phyloP scores from a whole-genome alignment of 1,284 basidiomycete species.

The Ganoderma sinense region DNA sequence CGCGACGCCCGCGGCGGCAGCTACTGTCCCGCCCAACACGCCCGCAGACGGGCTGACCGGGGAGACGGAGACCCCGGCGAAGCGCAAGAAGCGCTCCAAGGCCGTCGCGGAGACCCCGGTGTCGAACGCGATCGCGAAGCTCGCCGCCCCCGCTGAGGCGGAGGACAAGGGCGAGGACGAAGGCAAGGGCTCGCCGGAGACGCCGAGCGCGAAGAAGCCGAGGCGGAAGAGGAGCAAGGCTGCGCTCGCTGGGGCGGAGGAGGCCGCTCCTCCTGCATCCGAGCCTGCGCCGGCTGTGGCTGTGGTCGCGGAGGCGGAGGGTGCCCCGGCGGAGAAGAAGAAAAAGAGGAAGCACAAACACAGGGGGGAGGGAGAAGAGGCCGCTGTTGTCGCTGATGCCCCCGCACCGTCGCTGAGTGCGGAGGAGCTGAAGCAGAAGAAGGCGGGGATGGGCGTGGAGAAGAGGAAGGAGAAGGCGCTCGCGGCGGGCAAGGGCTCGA shows the following conservation, averaged over 20 bases:
- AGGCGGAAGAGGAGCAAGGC: constrained; percentile 61
- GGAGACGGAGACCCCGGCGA: constrained; percentile 29
- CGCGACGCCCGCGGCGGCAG: constrained; percentile 13
- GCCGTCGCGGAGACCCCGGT: constrained; percentile 32
- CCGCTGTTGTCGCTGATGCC: constrained; percentile 1
- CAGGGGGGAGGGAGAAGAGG: constrained; percentile 13
- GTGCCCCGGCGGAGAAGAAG: constrained; percentile 27
- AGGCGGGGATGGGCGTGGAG: constrained; percentile 49
- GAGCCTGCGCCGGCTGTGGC: constrained; percentile 10
- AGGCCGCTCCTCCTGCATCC: background rate
- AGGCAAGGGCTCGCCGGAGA: constrained; percentile 13
- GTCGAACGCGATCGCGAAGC: constrained; percentile 35
- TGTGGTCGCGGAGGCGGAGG: constrained; percentile 9
- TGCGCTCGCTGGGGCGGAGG: constrained; percentile 29
- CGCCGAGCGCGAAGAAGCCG: constrained; percentile 35
- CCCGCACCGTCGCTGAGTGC: constrained; percentile 19
- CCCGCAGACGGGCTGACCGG: constrained; percentile 35
- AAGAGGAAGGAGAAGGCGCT: constrained; percentile 66
- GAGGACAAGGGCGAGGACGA: constrained; percentile 13
- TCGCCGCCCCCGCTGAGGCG: constrained; percentile 25
- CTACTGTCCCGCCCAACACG: constrained; percentile 35
- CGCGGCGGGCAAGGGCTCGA: constrained; percentile 43
- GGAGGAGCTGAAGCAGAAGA: constrained; percentile 57
- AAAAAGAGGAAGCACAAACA: constrained; percentile 34
- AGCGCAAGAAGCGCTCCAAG: constrained; percentile 37